A percentile compares a stretch with the other conserved stretches of the same genome.
phyloP scores from a whole-genome alignment of 1,139 yeast species.

The Saccharomyces uvarum region DNA sequence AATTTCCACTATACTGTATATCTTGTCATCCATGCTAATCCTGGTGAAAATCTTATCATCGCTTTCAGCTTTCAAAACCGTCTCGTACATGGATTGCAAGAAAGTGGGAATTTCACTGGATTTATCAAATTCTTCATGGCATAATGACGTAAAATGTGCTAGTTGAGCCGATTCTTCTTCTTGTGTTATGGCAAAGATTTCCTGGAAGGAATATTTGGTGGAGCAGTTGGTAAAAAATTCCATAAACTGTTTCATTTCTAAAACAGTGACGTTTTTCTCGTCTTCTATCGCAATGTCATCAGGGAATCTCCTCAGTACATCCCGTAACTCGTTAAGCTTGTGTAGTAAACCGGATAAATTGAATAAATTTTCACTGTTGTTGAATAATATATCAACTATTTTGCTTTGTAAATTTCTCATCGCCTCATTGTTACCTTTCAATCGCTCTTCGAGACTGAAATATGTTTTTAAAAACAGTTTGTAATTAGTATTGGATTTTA shows the following conservation, averaged over 20 bases:
- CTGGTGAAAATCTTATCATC: constrained; percentile 12
- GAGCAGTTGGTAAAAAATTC: constrained; percentile 12
- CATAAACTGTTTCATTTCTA: constrained; percentile 12
- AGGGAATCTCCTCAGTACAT: constrained; percentile 14
- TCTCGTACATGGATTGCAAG: constrained; percentile 1
- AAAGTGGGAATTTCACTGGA: not conserved
- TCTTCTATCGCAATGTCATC: constrained; percentile 6
- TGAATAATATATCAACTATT: constrained; percentile 20
- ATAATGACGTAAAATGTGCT: constrained; percentile 19
- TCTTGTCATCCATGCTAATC: constrained; percentile 11
- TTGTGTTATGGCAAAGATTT: constrained; percentile 16
- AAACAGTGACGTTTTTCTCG: constrained; percentile 9
- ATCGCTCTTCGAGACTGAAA: constrained; percentile 5
- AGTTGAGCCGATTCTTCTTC: constrained; percentile 21
- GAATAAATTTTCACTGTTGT: constrained; percentile 13
- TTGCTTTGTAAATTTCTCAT: constrained; percentile 8
- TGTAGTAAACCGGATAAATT: constrained; percentile 5
- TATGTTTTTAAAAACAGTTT: constrained; percentile 12
- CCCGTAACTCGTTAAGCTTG: constrained; percentile 7
- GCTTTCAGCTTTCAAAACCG: not conserved
- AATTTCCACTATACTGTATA: constrained; percentile 19
- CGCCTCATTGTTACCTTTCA: not conserved
- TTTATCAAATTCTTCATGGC: constrained; percentile 2
- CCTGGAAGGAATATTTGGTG: constrained; percentile 14
- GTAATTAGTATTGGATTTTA: constrained; percentile 14